Conservation (phyloP, 108 stramenopile genomes). For the Fistulifera solaris region DNA sequence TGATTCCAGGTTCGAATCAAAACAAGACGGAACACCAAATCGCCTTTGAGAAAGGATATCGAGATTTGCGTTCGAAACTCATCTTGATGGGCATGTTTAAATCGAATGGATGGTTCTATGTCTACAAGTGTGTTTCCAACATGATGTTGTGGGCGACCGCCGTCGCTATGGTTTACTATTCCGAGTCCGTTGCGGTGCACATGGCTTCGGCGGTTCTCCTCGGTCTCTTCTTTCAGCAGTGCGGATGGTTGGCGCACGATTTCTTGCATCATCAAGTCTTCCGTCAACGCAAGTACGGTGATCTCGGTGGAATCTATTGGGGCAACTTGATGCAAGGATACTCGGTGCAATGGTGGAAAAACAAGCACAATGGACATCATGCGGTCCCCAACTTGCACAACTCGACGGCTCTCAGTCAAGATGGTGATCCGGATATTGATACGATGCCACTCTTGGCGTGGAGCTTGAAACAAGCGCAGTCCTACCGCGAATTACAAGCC, state of each 20-base stretch:
- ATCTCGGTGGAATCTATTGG: slow-evolving; percentile 86
- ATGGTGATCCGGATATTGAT: slow-evolving; percentile 96
- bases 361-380: slow-evolving; percentile 91
- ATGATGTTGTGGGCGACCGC: slow-evolving; percentile 78
- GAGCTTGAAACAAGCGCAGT: slow-evolving; percentile 90
- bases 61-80: slow-evolving; percentile 84
- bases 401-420: slow-evolving; percentile 58
- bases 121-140: slow-evolving; percentile 85
- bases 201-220: slow-evolving; percentile 79
- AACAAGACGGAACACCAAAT: slow-evolving; percentile 74
- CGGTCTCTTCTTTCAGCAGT: slow-evolving; percentile 98
- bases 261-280: slow-evolving; percentile 98
- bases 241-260: slow-evolving; percentile 99
- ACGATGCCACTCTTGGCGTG: slow-evolving; percentile 99
- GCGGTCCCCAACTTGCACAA: slow-evolving; percentile 97
- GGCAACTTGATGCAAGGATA: slow-evolving; percentile 94
- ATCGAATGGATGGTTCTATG: slow-evolving; percentile 78
- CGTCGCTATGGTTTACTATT: slow-evolving; percentile 63
- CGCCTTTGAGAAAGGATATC: slow-evolving; percentile 94
- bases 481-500: slow-evolving; percentile 57
- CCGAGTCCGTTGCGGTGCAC: slow-evolving; percentile 64
- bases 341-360: slow-evolving; percentile 94
- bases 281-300: slow-evolving; percentile 86
- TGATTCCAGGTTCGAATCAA: slow-evolving; percentile 65
- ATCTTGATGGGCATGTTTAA: slow-evolving; percentile 95